These are phyloP conservation scores for Marasmius fiardii DNA, from an alignment of 1,284 basidiomycete genomes.

Conservation along the genomic window DNA sequence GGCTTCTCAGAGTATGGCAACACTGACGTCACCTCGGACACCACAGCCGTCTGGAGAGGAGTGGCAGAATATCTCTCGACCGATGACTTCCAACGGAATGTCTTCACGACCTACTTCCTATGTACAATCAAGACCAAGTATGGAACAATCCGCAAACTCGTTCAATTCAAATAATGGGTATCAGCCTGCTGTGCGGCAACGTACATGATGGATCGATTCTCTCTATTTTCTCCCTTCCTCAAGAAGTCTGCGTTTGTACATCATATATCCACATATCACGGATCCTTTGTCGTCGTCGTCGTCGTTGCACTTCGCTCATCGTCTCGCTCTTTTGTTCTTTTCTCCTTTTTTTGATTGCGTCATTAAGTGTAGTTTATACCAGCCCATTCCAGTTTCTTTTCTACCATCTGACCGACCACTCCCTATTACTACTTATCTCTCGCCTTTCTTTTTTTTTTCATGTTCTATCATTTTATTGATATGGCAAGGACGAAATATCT, in stretches of 20 bases:
- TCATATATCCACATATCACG: conserved; percentile 1
- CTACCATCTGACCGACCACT: conserved; percentile 11
- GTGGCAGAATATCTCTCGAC: conserved; percentile 45
- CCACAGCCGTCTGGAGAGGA: conserved; percentile 40
- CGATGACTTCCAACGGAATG: conserved; percentile 37
- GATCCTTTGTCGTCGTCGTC: background rate
- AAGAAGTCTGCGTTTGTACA: conserved; percentile 27
- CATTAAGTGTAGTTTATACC: conserved; percentile 14
- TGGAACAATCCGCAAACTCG: conserved; percentile 30
- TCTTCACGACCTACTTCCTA: conserved; percentile 57
- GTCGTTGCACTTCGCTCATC: background rate
- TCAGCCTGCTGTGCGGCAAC: conserved; percentile 48
- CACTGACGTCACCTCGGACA: conserved; percentile 35
- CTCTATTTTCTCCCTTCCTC: conserved; percentile 6
- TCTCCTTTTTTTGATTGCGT: conserved; percentile 19
- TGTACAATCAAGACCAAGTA: conserved; percentile 43
- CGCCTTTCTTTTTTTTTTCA: conserved; percentile 14
- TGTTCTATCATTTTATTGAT: conserved; percentile 31
- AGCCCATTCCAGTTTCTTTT: background rate
- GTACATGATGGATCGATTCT: conserved; percentile 30
- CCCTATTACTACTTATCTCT: conserved; percentile 15
- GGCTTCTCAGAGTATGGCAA: conserved; percentile 8
- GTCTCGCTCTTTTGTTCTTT: background rate
- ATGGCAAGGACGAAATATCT: conserved; percentile 41
- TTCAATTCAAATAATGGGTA: conserved; percentile 47